Percentiles rank a stretch among this genome's conserved stretches.
Conservation (phyloP, 208 protist species). For the Vickermania spadyakhi region DNA sequence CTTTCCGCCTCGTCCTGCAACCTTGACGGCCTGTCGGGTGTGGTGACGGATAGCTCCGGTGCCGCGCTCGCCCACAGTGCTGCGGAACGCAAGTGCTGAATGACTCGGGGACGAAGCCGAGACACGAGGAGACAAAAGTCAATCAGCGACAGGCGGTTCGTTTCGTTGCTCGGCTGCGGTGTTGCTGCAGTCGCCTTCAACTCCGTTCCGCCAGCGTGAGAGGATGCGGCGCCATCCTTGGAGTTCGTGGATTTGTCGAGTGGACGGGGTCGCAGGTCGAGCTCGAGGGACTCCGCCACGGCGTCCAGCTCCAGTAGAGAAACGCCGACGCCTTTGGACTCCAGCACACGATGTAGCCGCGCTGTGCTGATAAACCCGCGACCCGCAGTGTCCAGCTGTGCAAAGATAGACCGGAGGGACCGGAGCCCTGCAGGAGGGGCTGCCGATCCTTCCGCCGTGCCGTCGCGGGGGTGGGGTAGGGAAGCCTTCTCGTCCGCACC, state of each 20-base stretch:
- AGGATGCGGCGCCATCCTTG: not conserved
- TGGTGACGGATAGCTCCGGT: too few species aligned
- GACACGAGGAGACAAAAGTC: slow-evolving; percentile 69
- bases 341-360: slow-evolving; percentile 20
- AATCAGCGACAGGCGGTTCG: slow-evolving; percentile 16
- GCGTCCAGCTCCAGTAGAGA: slow-evolving; percentile 41
- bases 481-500: too few species aligned
- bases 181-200: too few species aligned
- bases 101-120: slow-evolving; percentile 36
- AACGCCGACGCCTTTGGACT: slow-evolving; percentile 16
- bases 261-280: slow-evolving; percentile 5
- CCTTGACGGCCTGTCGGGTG: too few species aligned
- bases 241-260: not conserved
- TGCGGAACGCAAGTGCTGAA: slow-evolving; percentile 32
- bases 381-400: slow-evolving; percentile 1
- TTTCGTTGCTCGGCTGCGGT: not conserved
- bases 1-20: too few species aligned
- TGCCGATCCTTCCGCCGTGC: not conserved
- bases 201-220: not conserved
- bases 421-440: not conserved
- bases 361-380: slow-evolving; percentile 20
- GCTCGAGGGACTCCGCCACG: slow-evolving; percentile 46
- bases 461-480: too few species aligned
- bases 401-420: not conserved
- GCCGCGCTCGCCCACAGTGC: not conserved